phyloP scores from a whole-genome alignment of 1,139 yeast genomes.

The Diutina sp. region DNA sequence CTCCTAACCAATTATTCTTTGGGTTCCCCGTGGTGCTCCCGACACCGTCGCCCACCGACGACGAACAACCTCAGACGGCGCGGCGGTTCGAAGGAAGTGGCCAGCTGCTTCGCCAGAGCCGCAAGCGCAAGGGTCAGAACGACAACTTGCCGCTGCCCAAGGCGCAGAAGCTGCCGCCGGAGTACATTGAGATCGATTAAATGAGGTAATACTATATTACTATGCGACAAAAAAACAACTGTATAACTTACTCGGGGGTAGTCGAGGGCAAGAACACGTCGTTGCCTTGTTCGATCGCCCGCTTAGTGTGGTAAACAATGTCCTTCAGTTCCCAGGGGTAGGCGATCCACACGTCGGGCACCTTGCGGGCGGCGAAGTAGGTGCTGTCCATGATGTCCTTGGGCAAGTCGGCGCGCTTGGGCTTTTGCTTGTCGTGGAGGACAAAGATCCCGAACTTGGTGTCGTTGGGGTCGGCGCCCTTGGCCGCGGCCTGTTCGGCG shows the following conservation, averaged over 20 bases:
- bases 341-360: constrained; percentile 92
- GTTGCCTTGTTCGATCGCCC: constrained; percentile 65
- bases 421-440: constrained; percentile 83
- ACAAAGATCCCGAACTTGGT: constrained; percentile 86
- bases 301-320: constrained; percentile 75
- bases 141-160: constrained; percentile 29
- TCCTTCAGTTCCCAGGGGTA: constrained; percentile 96
- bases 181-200: constrained; percentile 61
- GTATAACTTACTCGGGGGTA: constrained; percentile 6
- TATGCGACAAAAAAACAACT: background rate
- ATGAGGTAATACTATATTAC: background rate
- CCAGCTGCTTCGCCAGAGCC: constrained; percentile 58
- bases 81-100: constrained; percentile 47
- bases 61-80: constrained; percentile 12
- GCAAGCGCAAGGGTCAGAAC: constrained; percentile 56
- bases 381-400: constrained; percentile 48
- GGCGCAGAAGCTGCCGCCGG: constrained; percentile 54
- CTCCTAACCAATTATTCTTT: constrained; percentile 80
- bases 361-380: constrained; percentile 84
- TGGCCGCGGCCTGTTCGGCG: constrained; percentile 35
- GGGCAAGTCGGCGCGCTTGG: constrained; percentile 72
- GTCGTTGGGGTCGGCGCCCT: constrained; percentile 13
- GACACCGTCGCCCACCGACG: constrained; percentile 26
- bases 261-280: constrained; percentile 34
- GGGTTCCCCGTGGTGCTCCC: constrained; percentile 87